Evolutionary conservation across 352 stramenopile genomes (phyloP).

Genomic region (Phytopythium kandeliae): DNA sequence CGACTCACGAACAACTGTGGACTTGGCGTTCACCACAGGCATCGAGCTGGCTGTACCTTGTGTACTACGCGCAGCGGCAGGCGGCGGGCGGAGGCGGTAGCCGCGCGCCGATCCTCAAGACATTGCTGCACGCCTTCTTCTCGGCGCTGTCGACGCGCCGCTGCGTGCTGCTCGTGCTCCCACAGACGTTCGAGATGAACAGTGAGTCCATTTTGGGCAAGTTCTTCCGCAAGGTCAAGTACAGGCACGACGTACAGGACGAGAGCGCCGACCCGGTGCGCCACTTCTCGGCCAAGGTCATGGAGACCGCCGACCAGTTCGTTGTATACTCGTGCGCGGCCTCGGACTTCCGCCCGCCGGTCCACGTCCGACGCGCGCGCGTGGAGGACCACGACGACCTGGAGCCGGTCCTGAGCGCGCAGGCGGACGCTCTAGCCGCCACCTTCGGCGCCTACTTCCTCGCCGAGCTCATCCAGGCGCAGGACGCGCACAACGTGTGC

Average conservation of each 20-base stretch:
- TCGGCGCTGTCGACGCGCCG: conserved; percentile 31
- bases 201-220: conserved; percentile 48
- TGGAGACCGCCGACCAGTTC: conserved; percentile 36
- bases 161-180: conserved; percentile 46
- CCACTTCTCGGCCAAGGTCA: conserved; percentile 27
- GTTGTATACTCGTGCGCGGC: conserved; percentile 39
- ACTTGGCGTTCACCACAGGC: too few species aligned
- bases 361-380: conserved; percentile 56
- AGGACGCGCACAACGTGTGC: conserved; percentile 83
- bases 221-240: conserved; percentile 36
- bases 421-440: conserved; percentile 55
- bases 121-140: conserved; percentile 54
- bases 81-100: conserved; percentile 16
- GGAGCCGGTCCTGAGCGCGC: conserved; percentile 52
- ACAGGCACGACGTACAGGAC: conserved; percentile 9
- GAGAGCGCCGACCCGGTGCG: not conserved
- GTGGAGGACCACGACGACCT: conserved; percentile 84
- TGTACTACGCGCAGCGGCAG: conserved; percentile 51
- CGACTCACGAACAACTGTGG: too few species aligned
- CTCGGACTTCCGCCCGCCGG: conserved; percentile 27
- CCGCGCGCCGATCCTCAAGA: conserved; percentile 35
- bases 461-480: conserved; percentile 87
- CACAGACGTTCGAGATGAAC: conserved; percentile 36
- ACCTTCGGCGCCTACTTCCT: conserved; percentile 92
- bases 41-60: conserved; percentile 47